Evolutionary conservation across 805 yeast genomes (phyloP), one percentile per base, ranked within the genome.

Genomic region (Ogataea henricii): DNA sequence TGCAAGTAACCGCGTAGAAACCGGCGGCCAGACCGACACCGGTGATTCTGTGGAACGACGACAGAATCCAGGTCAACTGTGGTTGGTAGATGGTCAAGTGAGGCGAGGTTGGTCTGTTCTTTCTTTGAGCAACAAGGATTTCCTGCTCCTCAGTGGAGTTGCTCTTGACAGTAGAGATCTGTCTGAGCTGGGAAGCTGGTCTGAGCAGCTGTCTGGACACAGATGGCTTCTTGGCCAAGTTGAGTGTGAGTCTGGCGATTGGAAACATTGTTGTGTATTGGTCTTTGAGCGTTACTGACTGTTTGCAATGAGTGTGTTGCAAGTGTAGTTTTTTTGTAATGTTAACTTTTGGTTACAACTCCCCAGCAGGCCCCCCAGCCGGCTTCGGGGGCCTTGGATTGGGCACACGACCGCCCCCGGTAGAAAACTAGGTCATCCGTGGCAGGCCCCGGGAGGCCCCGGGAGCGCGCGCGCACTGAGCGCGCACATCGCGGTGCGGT

Each of bases 41-140:
- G 40, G 94, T 79, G 61, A 92, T 70, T 77, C 99, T 85, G 72
- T 92, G 98, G 54, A 85, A 68, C 20, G 85, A 74, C 4, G 97
- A 90, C 64, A 94, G 66, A 52, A 79, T 71, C 87, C 86, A 80
- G 20, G 98, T 88, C 56, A 92, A 66, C 74, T 94, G 97, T 37
- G 95, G 95, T 73, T 91, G 78, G 75, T 92, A 92, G 65, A 94
- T 91, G 52, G 83, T 72, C 64, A 92, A 76, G 68, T 92, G 96
- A 47, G 98, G 98, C 25, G 97, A 89, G 13, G 79, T 71, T 27
- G 98, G 98, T 73, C 99, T 85, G 72, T 82, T 79, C 56, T 76
- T 79, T 70, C 99, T 83, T 76, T 92, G 98, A 45, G 83, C 82
- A 47, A 81, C 77, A 53, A 92, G 78, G 47, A 90, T 76, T 29